Percentiles rank a stretch among this genome's conserved stretches.
phyloP scores from a whole-genome alignment of 106 monocot species.

The Phalaenopsis equestris region DNA sequence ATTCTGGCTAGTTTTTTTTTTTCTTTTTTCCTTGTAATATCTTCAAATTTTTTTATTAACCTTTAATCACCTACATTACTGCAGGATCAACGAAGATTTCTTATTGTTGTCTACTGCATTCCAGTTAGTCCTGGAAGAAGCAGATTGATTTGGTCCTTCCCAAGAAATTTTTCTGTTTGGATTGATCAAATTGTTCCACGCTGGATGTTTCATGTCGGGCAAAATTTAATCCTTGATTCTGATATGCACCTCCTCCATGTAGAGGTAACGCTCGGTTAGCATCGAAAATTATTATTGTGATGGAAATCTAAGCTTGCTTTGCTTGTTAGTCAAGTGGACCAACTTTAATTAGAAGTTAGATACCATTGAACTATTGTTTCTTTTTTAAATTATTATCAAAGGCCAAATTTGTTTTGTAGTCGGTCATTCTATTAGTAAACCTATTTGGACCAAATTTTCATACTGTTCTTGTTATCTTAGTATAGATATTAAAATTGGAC shows the following conservation, averaged over 20 bases:
- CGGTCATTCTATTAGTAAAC: no score
- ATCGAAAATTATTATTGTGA: not conserved
- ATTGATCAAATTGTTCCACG: slow-evolving; percentile 55
- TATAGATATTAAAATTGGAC: no score
- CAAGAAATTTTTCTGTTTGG: slow-evolving; percentile 70
- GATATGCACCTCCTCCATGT: slow-evolving; percentile 84
- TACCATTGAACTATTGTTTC: no score
- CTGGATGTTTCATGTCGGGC: slow-evolving; percentile 67
- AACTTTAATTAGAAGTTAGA: not conserved
- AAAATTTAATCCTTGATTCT: slow-evolving; percentile 85
- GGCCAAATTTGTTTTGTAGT: no score
- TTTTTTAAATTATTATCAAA: no score
- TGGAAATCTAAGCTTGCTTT: not conserved
- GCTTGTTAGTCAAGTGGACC: not conserved
- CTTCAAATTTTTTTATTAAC: not conserved
- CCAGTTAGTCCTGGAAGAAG: slow-evolving; percentile 87
- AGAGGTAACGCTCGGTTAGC: slow-evolving; percentile 36
- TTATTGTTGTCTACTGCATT: slow-evolving; percentile 68
- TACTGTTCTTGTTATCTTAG: no score
- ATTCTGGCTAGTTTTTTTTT: not conserved
- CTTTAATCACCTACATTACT: not conserved
- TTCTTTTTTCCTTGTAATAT: not conserved
- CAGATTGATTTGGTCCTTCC: slow-evolving; percentile 67
- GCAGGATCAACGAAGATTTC: slow-evolving; percentile 21
- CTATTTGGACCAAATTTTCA: no score